Percentiles rank a stretch among this genome's conserved stretches.
phyloP scores from a whole-genome alignment of 2,329 filamentous ascomycete genomes.

The Sporothrix variecibatus region DNA sequence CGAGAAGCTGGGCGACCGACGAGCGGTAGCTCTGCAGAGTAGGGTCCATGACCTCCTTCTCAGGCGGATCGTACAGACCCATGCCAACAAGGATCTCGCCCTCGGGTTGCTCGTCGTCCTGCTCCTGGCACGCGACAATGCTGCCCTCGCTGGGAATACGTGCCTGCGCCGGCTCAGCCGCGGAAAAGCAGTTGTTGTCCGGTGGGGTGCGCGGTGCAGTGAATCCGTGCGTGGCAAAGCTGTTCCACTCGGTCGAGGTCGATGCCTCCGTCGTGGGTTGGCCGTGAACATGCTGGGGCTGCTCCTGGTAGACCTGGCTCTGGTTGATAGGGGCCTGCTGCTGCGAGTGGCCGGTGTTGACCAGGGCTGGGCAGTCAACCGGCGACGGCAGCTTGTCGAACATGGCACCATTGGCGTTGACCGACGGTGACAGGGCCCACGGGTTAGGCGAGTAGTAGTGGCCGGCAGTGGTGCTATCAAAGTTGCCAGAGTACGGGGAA shows the following conservation, averaged over 20 bases:
- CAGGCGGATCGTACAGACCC: conserved; percentile 76
- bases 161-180: conserved; percentile 50
- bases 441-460: conserved; percentile 45
- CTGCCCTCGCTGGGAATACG: conserved; percentile 50
- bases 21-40: conserved; percentile 57
- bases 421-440: conserved; percentile 39
- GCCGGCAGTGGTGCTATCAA: conserved; percentile 36
- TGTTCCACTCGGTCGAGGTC: conserved; percentile 23
- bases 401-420: conserved; percentile 25
- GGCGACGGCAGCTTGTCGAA: conserved; percentile 31
- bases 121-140: conserved; percentile 52
- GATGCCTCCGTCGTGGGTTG: conserved; percentile 10
- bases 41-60: conserved; percentile 53
- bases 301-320: conserved; percentile 6
- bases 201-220: conserved; percentile 56
- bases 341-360: conserved; percentile 10
- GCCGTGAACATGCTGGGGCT: conserved; percentile 3
- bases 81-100: conserved; percentile 79
- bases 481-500: conserved; percentile 49
- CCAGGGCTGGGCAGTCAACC: conserved; percentile 30
- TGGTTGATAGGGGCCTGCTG: background rate
- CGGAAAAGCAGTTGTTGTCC: conserved; percentile 53
- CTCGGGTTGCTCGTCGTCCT: conserved; percentile 54
- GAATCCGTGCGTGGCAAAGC: conserved; percentile 31
- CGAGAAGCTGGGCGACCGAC: conserved; percentile 57